Conservation (phyloP, 2,329 filamentous ascomycete species). For the Fusarium tuaranense region DNA sequence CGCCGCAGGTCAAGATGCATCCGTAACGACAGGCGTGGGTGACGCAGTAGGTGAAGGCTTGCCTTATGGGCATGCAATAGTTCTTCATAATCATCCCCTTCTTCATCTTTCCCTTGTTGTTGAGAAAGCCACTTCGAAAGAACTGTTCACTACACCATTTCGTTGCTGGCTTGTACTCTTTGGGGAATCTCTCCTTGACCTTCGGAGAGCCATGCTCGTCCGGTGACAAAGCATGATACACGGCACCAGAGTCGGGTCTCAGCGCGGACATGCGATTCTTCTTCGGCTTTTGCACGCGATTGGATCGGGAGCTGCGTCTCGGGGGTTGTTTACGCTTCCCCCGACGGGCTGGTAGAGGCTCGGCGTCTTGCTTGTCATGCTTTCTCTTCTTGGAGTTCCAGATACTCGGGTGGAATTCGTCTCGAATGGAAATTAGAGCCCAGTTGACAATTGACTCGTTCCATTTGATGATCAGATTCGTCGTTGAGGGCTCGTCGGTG, state of each 20-base stretch:
- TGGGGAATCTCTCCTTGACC: conserved; percentile 15
- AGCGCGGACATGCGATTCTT: neutral
- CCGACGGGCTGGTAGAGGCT: neutral
- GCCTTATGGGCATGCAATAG: conserved; percentile 19
- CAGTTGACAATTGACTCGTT: conserved; percentile 13
- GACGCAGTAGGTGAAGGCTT: conserved; percentile 28
- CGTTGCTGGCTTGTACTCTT: conserved; percentile 24
- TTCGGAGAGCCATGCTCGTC: neutral
- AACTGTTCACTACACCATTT: conserved; percentile 21
- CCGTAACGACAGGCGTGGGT: conserved; percentile 26
- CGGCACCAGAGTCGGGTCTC: conserved; percentile 6
- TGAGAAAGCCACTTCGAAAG: conserved; percentile 2
- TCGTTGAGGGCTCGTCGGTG: neutral
- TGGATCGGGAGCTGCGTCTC: neutral
- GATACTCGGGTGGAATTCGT: conserved; percentile 11
- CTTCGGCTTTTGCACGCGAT: neutral
- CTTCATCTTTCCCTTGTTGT: conserved; percentile 10
- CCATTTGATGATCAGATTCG: conserved; percentile 12
- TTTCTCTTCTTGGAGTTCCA: conserved; percentile 3
- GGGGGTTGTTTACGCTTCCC: neutral
- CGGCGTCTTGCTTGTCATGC: neutral
- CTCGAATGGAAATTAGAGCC: conserved; percentile 11
- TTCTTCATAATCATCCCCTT: neutral
- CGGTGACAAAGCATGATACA: neutral
- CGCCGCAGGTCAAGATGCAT: conserved; percentile 27